Evolutionary conservation across 1,139 yeast species (phyloP).

Genomic region (Taphrina wiesneri): DNA sequence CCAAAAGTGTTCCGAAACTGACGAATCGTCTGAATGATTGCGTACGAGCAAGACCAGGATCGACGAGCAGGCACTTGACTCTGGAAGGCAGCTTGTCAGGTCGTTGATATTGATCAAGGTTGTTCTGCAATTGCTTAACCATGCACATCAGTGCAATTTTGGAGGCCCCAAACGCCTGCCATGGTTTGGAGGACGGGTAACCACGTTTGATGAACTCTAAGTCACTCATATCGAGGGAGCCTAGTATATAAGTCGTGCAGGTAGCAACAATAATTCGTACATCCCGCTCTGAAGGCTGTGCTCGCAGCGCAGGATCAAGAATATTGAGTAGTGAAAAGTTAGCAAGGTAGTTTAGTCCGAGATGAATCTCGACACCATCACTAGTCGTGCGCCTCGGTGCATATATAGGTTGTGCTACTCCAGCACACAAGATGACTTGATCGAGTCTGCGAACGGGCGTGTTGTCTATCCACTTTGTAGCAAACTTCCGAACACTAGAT

Average conservation of each 20-base stretch:
- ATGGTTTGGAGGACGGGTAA: conserved; percentile 65
- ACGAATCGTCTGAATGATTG: conserved; percentile 78
- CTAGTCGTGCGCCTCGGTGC: conserved; percentile 60
- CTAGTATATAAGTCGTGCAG: conserved; percentile 76
- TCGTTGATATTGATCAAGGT: conserved; percentile 58
- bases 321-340: conserved; percentile 78
- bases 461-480: conserved; percentile 91
- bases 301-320: conserved; percentile 74
- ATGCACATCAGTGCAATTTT: conserved; percentile 73
- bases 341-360: conserved; percentile 77
- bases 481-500: conserved; percentile 80
- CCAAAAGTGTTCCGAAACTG: conserved; percentile 73
- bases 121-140: conserved; percentile 72
- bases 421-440: conserved; percentile 85
- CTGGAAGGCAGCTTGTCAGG: conserved; percentile 67
- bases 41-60: conserved; percentile 90
- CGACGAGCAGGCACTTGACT: conserved; percentile 71
- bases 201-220: conserved; percentile 62
- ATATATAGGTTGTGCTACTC: conserved; percentile 71
- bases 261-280: conserved; percentile 75
- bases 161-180: conserved; percentile 78
- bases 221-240: conserved; percentile 64
- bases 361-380: conserved; percentile 85
- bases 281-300: conserved; percentile 93
- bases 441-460: conserved; percentile 87